phyloP scores from a whole-genome alignment of 768 basidiomycete species.

The Boletus insuetus region DNA sequence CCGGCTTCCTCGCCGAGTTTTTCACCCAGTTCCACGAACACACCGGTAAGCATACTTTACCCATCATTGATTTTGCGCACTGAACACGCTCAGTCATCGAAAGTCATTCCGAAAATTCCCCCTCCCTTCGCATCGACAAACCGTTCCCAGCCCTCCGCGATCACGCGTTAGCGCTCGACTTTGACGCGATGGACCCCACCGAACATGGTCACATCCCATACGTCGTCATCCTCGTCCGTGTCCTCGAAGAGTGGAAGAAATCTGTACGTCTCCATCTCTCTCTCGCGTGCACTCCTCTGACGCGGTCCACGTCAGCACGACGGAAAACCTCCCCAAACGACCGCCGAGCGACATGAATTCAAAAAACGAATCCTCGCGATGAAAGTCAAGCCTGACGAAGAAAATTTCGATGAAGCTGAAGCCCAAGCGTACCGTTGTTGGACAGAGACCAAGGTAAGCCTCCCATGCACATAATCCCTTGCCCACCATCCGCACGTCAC shows the following conservation, averaged over 20 bases:
- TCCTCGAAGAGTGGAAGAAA: conserved; percentile 79
- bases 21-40: conserved; percentile 89
- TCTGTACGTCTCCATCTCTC: conserved; percentile 44
- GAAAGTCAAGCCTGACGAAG: conserved; percentile 81
- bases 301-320: conserved; percentile 50
- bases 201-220: conserved; percentile 91
- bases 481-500: background rate
- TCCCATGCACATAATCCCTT: background rate
- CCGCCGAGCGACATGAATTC: conserved; percentile 73
- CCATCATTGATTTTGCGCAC: background rate
- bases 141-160: conserved; percentile 82
- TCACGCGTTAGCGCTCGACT: conserved; percentile 68
- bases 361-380: conserved; percentile 61
- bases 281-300: background rate
- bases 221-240: conserved; percentile 82
- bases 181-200: conserved; percentile 79
- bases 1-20: conserved; percentile 89
- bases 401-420: conserved; percentile 96
- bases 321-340: conserved; percentile 51
- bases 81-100: conserved; percentile 67
- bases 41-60: conserved; percentile 51
- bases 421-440: conserved; percentile 83
- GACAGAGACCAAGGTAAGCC: conserved; percentile 48
- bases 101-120: conserved; percentile 74
- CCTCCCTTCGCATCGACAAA: conserved; percentile 80